Percentiles rank a stretch among this genome's conserved stretches.
Conservation (phyloP, 75 land plant species). For the Cunninghamia lanceolata region DNA sequence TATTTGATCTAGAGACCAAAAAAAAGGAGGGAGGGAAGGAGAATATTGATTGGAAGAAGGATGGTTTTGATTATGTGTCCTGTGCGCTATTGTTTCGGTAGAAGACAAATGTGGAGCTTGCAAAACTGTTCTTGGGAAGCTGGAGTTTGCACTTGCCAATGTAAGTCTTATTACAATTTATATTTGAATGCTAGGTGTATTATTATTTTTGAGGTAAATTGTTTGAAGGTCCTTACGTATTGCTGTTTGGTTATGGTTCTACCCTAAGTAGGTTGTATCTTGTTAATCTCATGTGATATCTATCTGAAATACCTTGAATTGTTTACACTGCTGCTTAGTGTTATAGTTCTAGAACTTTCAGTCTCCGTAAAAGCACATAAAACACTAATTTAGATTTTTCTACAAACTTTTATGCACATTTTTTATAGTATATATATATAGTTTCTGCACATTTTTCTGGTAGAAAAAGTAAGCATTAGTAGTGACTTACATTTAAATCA, state of each 20-base stretch:
- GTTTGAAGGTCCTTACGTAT: background rate
- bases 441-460: too few species aligned
- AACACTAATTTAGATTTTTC: too few species aligned
- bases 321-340: background rate
- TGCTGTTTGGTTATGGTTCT: background rate
- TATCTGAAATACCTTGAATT: background rate
- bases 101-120: too few species aligned
- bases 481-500: background rate
- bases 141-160: constrained; percentile 45
- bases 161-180: constrained; percentile 26
- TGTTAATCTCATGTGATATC: background rate
- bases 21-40: too few species aligned
- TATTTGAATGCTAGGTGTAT: background rate
- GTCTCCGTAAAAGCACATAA: background rate
- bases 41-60: too few species aligned
- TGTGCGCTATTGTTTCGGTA: too few species aligned
- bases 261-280: background rate
- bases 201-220: background rate
- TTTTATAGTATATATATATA: too few species aligned
- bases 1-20: too few species aligned
- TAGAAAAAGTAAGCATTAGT: too few species aligned
- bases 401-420: too few species aligned
- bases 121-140: too few species aligned
- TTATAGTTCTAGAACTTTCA: background rate
- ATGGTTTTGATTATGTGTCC: too few species aligned